These are phyloP conservation scores for Pseudozyma sp. DNA, from an alignment of 1,284 basidiomycete genomes.

Conservation along the genomic window DNA sequence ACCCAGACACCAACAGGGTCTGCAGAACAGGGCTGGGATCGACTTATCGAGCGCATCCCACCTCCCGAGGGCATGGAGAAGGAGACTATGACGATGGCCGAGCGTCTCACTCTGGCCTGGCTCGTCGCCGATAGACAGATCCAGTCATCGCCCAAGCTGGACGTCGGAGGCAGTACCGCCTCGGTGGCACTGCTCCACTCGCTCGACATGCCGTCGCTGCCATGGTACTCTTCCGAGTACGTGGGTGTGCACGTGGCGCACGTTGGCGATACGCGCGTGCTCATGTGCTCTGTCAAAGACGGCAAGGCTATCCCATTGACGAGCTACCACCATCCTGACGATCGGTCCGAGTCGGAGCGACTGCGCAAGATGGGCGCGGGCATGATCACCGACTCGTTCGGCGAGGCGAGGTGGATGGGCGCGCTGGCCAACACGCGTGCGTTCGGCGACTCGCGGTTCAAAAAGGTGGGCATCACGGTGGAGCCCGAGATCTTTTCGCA, in stretches of 20 bases:
- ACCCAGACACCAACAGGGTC: slow-evolving; percentile 4
- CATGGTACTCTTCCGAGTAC: slow-evolving; percentile 67
- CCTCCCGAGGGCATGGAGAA: slow-evolving; percentile 51
- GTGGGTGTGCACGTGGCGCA: slow-evolving; percentile 81
- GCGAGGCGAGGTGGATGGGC: slow-evolving; percentile 96
- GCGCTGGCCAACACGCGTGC: slow-evolving; percentile 91
- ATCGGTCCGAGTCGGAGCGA: slow-evolving; percentile 83
- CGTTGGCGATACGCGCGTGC: slow-evolving; percentile 83
- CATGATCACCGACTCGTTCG: slow-evolving; percentile 92
- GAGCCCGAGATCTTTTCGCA: slow-evolving; percentile 91
- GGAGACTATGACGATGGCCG: slow-evolving; percentile 58
- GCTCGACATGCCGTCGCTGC: slow-evolving; percentile 76
- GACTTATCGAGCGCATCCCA: slow-evolving; percentile 41
- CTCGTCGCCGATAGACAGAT: slow-evolving; percentile 64
- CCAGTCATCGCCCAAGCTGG: slow-evolving; percentile 51
- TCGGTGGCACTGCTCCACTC: slow-evolving; percentile 89
- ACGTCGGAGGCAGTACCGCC: slow-evolving; percentile 81
- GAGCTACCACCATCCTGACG: slow-evolving; percentile 84
- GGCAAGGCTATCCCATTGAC: slow-evolving; percentile 80
- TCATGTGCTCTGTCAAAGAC: slow-evolving; percentile 80
- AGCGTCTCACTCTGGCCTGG: slow-evolving; percentile 65
- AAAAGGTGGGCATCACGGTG: slow-evolving; percentile 78
- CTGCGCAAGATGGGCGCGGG: slow-evolving; percentile 88
- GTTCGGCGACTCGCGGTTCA: slow-evolving; percentile 91
- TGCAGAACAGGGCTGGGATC: slow-evolving; percentile 24